These are phyloP conservation scores for Ceratocystis diversiconidia DNA, from an alignment of 2,329 filamentous ascomycete species.

Conservation along the genomic window DNA sequence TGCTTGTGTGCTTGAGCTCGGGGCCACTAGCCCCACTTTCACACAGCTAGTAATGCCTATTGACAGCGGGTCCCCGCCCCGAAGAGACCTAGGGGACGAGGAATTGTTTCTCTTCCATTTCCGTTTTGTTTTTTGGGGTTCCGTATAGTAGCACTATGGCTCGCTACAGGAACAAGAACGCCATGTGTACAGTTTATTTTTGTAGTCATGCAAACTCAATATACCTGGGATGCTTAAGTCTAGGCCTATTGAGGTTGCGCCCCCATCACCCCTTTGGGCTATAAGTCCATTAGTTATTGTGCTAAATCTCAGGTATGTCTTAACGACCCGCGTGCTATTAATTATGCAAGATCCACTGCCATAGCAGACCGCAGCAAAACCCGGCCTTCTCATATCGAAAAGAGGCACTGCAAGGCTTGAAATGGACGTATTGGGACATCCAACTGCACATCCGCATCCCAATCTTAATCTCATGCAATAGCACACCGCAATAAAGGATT, in stretches of 20 bases:
- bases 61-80: neutral
- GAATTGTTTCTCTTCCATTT: neutral
- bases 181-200: neutral
- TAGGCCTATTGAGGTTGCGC: neutral
- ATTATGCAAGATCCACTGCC: neutral
- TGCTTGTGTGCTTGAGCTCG: neutral
- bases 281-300: too few relatives aligned
- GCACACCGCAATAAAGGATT: neutral
- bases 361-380: neutral
- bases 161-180: neutral
- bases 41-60: neutral
- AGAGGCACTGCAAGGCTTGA: neutral
- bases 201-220: neutral
- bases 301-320: too few relatives aligned
- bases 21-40: neutral
- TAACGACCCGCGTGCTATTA: neutral
- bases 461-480: constrained; percentile 5
- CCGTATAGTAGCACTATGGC: neutral
- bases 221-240: neutral
- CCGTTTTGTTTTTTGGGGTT: neutral
- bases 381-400: neutral
- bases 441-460: neutral
- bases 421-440: neutral
- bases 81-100: too few relatives aligned
- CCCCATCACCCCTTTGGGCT: neutral